Conservation (phyloP, 306 rosid genomes). For the Quercus glauca region DNA sequence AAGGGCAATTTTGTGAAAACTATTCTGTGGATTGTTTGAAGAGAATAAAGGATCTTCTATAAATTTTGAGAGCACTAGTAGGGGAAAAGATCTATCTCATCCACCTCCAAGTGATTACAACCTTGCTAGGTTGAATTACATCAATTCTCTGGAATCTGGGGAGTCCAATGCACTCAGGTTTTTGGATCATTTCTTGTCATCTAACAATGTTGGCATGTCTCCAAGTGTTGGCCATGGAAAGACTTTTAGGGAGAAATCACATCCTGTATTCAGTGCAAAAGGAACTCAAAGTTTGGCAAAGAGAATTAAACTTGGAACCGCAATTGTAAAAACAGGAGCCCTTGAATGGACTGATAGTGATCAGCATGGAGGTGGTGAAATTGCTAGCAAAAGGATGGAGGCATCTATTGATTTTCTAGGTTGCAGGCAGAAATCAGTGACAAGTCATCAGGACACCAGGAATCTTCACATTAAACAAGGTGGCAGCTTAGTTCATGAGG, state of each 20-base stretch:
- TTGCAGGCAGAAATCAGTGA: constrained; percentile 21
- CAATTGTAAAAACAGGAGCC: constrained; percentile 31
- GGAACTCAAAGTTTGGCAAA: constrained; percentile 51
- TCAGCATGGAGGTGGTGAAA: constrained; percentile 16
- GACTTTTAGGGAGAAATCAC: constrained; percentile 39
- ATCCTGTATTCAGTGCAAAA: constrained; percentile 31
- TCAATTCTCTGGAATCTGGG: constrained; percentile 37
- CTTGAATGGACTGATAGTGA: constrained; percentile 45
- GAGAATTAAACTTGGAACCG: constrained; percentile 31
- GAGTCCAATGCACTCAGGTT: constrained; percentile 51
- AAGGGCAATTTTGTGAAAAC: not conserved
- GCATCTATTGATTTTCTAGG: constrained; percentile 22
- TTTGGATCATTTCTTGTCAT: constrained; percentile 59
- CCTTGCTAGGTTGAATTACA: constrained; percentile 22
- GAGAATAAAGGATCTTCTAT: constrained; percentile 31
- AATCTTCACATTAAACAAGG: constrained; percentile 24
- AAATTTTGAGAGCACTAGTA: constrained; percentile 16
- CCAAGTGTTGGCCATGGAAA: constrained; percentile 27
- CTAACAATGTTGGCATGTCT: constrained; percentile 26
- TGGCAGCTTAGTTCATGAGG: constrained; percentile 11
- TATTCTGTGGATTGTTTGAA: constrained; percentile 29
- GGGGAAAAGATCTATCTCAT: constrained; percentile 16
- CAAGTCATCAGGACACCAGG: constrained; percentile 28
- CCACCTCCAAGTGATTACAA: not conserved
- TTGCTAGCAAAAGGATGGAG: constrained; percentile 9